Evolutionary conservation across 345 rosid genomes (phyloP), one percentile per base, ranked within the genome.

Genomic region (Eucalyptus regnans): DNA sequence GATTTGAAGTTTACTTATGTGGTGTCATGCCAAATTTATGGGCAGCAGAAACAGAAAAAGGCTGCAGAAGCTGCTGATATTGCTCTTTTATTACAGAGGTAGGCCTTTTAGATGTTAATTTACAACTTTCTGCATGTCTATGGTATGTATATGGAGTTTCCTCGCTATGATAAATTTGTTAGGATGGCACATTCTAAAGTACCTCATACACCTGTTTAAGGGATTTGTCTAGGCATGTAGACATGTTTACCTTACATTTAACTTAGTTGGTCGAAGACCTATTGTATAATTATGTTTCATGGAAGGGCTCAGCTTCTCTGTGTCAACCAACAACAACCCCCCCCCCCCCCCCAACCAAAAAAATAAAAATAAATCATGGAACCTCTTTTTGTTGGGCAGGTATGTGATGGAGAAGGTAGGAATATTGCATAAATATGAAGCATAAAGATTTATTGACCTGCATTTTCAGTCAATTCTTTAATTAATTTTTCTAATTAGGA

Each of bases 21-120:
- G 87, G 95, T 98, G 83, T 98, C 99, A 27, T 98, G 99, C 93
- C 98, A 98, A 92, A 98, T 98, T 89, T 98, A 98, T 94, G 99
- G 99, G 89, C 98, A 94, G 89, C 99, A 98, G 89, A 98, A 98
- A 91, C 98, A 97, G 92, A 93, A 92, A 88, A 98, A 98, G 92
- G 91, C 92, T 86, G 93, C 94, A 49, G 99, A 98, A 92, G 99
- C 99, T 91, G 93, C 96, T 91, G 99, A 98, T 94, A 97, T 98
- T 90, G 94, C 96, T 88, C 98, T 96, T 92, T 91, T 98, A 89
- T 90, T 98, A 92, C 98, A 96, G 91, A 95, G 99, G 99, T 96
- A 52, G 22, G 60, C 62, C 64, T 79, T 66, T 25, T 80, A 43
- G 29, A 22, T 89, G 7, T 29, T 50, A 51, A 37, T 14, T 71